Evolutionary conservation across 768 basidiomycete genomes (phyloP).

Genomic region (Gymnopilus dilepis): DNA sequence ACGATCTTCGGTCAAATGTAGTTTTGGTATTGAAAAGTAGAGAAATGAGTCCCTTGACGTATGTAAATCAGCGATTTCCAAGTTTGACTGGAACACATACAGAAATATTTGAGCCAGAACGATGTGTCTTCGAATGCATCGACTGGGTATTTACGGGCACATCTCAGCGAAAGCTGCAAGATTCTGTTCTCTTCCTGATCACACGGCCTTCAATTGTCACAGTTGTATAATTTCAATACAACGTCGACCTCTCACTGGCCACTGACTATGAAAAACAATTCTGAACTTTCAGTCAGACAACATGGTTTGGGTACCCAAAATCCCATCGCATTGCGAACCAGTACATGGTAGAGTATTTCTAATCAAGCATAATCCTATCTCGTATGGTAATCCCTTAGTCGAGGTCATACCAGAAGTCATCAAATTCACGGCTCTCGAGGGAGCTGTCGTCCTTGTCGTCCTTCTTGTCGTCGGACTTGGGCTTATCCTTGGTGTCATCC

Average conservation of each 20-base stretch:
- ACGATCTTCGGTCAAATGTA: slow-evolving; percentile 3
- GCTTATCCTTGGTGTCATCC: slow-evolving; percentile 3
- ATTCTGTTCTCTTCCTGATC: no score
- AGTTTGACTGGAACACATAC: no score
- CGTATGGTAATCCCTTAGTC: slow-evolving; percentile 20
- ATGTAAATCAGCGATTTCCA: no score
- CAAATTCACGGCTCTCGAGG: slow-evolving; percentile 14
- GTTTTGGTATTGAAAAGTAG: neutral
- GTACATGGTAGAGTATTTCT: slow-evolving; percentile 11
- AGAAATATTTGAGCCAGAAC: no score
- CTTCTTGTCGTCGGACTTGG: neutral
- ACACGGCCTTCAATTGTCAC: no score
- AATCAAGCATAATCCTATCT: slow-evolving; percentile 3
- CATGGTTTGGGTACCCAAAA: neutral
- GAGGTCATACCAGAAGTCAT: slow-evolving; percentile 19
- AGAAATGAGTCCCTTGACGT: no score
- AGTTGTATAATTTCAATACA: no score
- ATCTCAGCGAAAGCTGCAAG: neutral
- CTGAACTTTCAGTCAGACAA: neutral
- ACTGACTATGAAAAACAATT: no score
- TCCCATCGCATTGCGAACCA: slow-evolving; percentile 6
- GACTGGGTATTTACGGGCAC: neutral
- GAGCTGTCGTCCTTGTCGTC: neutral
- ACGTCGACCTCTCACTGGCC: no score
- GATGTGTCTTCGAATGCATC: no score